Evolutionary conservation across 768 basidiomycete genomes (phyloP), one percentile per base, ranked within the genome.

Genomic region (Boletus sp.): DNA sequence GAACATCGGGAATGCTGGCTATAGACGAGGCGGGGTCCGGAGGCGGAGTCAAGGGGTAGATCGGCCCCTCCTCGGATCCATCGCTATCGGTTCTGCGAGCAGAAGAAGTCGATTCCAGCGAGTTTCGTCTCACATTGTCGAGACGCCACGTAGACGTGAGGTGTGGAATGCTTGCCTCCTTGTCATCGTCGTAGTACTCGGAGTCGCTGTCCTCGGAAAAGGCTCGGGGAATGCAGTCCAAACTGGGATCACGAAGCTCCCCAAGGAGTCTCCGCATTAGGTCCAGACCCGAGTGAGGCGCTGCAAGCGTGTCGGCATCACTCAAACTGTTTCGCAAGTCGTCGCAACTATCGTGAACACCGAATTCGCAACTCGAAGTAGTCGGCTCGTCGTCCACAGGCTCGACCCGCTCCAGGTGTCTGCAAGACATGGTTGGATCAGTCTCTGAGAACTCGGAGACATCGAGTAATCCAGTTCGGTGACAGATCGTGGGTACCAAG

Each of bases 251-350:
- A 2, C 60, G 52, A n/a, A 64, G 57, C 13, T 55, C 53, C n/a
- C 35, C 38, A 17, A 62, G 59, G 3, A 64, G 39, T 25, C 21
- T 52, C 4, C 46, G 51, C 59, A 67, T 67, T 3, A 57, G 10
- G 23, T 58, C 51, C 25, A 3, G 9, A 10, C 49, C 49, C 5
- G 43, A 51, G 9, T 49, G 29, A 37, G 44, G 14, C 5, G n/a
- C 21, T 11, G 35, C 1, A 14, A 25, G 21, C 9, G 9, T n/a
- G 11, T 53, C 34, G 19, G 6, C 11, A 17, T 46, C 23, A 14
- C 2, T n/a, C 29, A 30, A n/a, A 30, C 1, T 3, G 11, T 15
- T 23, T 23, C 5, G 43, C 5, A 37, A 37, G 30, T n/a, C n/a
- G 4, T 56, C 48, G 38, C 6, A 19, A 3, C 15, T 19, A 45